Base-by-base conservation (phyloP, 2,329 filamentous ascomycete species). In the Paecilomyces formosus region DNA sequence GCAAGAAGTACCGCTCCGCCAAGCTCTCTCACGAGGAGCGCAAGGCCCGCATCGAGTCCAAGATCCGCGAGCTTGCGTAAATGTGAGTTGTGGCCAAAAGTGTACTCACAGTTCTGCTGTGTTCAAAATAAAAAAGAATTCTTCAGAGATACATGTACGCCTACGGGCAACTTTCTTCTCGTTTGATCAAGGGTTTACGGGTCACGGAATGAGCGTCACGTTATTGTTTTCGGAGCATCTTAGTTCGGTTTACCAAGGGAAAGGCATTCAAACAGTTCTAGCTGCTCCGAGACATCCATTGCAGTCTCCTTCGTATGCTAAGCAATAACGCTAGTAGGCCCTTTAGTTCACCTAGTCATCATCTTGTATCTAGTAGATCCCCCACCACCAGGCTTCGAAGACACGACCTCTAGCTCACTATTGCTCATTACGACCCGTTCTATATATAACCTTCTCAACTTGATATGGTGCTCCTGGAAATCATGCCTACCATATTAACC, bases 21-120 rank as follows among this genome's bases (percentile, higher is more conserved):
- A 96, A 96, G 87, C 84, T 92, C 68, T 87, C 85, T 78, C 88
- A 87, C 83, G 92, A 84, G 58, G 82, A 97, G 89, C 91, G 87
- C 82, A 81, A 88, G 76, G 83, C 87, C 79, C 85, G 87, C 69
- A 85, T 99, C 79, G 85, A 95, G 87, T 85, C 87, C 77, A 95
- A 89, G 85, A 99, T 99, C 82, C 86, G 88, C 76, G 84, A 88
- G 81, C 83, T 96, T 63, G 71, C 72, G 67, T 78, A 76, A 74
- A 67, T 66, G 64, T 52, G 53, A 64, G 58, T 56, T 61, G n/a
- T 61, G 11, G 30, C 24, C 3, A 31, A 55, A 56, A 56, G 56
- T 26, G n/a, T 45, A 45, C 39, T 45, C 39, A 45, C 39, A 45
- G 39, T 45, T 45, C 7, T 45, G 39, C 22, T 52, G 13, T 52